phyloP scores from a whole-genome alignment of 441 rosid species.

The Hura crepitans region DNA sequence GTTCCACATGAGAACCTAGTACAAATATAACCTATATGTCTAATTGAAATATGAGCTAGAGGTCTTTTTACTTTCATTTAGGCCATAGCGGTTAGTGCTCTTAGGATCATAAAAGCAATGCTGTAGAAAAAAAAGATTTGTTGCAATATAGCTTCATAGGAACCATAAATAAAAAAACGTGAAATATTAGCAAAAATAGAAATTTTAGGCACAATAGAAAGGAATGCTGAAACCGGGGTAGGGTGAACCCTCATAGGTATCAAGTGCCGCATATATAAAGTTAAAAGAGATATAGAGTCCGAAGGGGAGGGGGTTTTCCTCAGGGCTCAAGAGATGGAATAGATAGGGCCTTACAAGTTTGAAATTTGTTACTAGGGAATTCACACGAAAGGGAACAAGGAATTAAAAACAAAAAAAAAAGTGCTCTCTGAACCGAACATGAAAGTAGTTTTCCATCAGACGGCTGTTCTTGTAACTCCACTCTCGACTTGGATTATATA shows the following conservation, averaged over 20 bases:
- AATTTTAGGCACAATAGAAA: not conserved
- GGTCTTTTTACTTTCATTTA: too few relatives aligned
- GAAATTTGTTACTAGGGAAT: not conserved
- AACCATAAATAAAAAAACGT: too few relatives aligned
- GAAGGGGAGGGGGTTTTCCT: not conserved
- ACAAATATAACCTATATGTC: too few relatives aligned
- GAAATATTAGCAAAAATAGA: too few relatives aligned
- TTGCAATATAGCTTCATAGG: too few relatives aligned
- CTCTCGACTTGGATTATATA: not conserved
- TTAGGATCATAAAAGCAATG: too few relatives aligned
- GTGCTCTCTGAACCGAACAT: constrained; percentile 20
- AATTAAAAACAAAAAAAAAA: constrained; percentile 3
- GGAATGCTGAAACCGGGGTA: not conserved
- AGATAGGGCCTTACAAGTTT: not conserved
- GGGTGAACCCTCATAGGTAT: not conserved
- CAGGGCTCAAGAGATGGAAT: not conserved
- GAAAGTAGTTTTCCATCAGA: constrained; percentile 1
- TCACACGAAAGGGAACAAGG: not conserved
- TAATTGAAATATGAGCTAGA: too few relatives aligned
- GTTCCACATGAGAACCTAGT: too few relatives aligned
- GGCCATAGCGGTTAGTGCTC: too few relatives aligned
- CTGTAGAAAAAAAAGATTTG: too few relatives aligned
- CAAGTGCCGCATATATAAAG: not conserved
- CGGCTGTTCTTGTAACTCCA: not conserved
- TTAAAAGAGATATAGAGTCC: too few relatives aligned